Base-by-base conservation (phyloP, 1,139 yeast species). In the Hyphopichia wangnamkhiaoensis region DNA sequence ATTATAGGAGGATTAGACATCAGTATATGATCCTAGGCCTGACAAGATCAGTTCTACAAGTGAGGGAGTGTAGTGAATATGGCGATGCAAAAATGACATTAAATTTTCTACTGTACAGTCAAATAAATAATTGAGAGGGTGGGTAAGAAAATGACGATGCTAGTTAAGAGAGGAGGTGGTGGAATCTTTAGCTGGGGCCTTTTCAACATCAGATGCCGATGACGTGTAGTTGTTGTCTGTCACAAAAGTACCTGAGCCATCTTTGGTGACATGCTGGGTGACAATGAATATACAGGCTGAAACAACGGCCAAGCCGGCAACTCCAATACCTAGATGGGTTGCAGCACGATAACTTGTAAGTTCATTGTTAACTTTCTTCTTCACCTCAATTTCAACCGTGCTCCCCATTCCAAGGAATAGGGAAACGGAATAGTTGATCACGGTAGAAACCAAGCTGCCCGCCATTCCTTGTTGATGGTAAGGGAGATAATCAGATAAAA, bases 391-490 rank as follows among this genome's bases (percentile, higher is more conserved):
- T 47, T 78, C 80, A 3, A 76, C 76, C 10, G 77, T 71, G 15
- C 71, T 68, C 7, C 74, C 75, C 31, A 77, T 62, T n/a, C 80
- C 82, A 32, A 78, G 59, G 38, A 75, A 70, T 7, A 79, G 53
- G 0, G 82, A 74, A 47, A 74, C 79, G 1, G 80, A 74, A 45
- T 78, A 78, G 50, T 76, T 78, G 12, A 74, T 68, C 43, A 76
- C 74, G 0, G 84, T 79, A 19, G 78, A 63, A 1, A 78, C 79
- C 38, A 78, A 55, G 1, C 82, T 77, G 1, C 82, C 82, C 1
- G 82, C 82, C 78, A 79, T 76, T 23, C 83, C 83, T 54, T 79
- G 84, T 43, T 76, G 74, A 39, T 68, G 65, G 40, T 58, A 52
- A 0, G 83, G 82, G 31, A 79, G 54, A 33, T 56, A 64, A 44